Conservation (phyloP, 225 moss, liverwort and hornwort species). For the Sphagnum tenellum region DNA sequence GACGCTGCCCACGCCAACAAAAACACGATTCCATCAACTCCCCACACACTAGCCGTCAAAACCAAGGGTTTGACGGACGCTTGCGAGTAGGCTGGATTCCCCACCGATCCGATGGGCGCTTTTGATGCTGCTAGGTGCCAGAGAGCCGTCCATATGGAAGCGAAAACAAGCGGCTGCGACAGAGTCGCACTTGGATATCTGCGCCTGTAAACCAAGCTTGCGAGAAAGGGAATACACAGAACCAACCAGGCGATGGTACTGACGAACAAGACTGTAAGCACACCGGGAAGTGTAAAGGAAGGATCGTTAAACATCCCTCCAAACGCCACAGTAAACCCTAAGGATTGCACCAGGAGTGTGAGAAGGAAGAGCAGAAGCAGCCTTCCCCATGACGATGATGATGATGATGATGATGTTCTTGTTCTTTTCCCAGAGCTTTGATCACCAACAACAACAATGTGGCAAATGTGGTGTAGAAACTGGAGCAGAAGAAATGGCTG, state of each 20-base stretch:
- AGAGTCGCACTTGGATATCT: constrained; percentile 17
- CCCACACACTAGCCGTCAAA: constrained; percentile 17
- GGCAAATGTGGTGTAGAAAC: constrained; percentile 13
- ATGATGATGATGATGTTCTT: background rate
- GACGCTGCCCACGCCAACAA: constrained; percentile 25
- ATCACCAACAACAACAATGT: constrained; percentile 12
- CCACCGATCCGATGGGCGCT: constrained; percentile 16
- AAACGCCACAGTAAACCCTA: constrained; percentile 19
- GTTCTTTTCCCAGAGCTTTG: constrained; percentile 4
- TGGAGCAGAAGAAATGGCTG: constrained; percentile 25
- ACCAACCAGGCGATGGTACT: constrained; percentile 10
- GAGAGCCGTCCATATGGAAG: constrained; percentile 13
- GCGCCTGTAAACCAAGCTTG: constrained; percentile 11
- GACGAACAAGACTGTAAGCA: constrained; percentile 1
- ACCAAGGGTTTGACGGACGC: constrained; percentile 17
- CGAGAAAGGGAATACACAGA: constrained; percentile 14
- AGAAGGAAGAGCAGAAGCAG: constrained; percentile 7
- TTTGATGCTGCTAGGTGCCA: constrained; percentile 14
- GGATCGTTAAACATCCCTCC: constrained; percentile 18
- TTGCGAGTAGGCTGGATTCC: constrained; percentile 23
- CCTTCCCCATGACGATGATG: too few species aligned
- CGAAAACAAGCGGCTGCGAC: constrained; percentile 16
- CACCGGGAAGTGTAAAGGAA: constrained; percentile 5
- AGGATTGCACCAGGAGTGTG: constrained; percentile 13
- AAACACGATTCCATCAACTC: constrained; percentile 22